phyloP scores from a whole-genome alignment of 495 filamentous ascomycete species.

The Parathielavia appendiculata region DNA sequence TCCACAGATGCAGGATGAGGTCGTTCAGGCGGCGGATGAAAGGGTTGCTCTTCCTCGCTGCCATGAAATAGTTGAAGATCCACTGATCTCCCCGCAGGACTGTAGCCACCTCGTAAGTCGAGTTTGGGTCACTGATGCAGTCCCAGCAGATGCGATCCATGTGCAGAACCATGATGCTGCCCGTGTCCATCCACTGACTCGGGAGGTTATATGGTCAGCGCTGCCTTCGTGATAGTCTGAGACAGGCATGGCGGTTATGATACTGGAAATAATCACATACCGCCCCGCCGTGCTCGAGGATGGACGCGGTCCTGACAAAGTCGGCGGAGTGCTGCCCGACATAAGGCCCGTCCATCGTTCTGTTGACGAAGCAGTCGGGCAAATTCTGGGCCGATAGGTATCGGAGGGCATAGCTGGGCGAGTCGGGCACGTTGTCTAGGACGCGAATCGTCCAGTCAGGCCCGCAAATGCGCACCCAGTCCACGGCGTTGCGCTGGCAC shows the following conservation, averaged over 20 bases:
- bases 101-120: neutral
- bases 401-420: neutral
- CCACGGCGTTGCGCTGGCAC: neutral
- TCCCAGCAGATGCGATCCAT: constrained; percentile 1
- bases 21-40: neutral
- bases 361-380: neutral
- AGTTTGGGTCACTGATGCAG: neutral
- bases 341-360: neutral
- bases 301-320: neutral
- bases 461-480: constrained; percentile 2
- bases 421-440: neutral
- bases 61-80: constrained; percentile 1
- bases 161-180: neutral
- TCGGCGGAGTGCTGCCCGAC: neutral
- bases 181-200: neutral
- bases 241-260: too few species aligned
- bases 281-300: constrained; percentile 1
- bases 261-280: neutral
- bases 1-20: neutral
- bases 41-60: neutral
- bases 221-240: neutral
- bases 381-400: neutral
- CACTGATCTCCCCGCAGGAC: neutral
- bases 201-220: neutral
- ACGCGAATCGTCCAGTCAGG: neutral